Evolutionary conservation across 1,284 basidiomycete genomes (phyloP).

Genomic region (Cerrena zonata): DNA sequence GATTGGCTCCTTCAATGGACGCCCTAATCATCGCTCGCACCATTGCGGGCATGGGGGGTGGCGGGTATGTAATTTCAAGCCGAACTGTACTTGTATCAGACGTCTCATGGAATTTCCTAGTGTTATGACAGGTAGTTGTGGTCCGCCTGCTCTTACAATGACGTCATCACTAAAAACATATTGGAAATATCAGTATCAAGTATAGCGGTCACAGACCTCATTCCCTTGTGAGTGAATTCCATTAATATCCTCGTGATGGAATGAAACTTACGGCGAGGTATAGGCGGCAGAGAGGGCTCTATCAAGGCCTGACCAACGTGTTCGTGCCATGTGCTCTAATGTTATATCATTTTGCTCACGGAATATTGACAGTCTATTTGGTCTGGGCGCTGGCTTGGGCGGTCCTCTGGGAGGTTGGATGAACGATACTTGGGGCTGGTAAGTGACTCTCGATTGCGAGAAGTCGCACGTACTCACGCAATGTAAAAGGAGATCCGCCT

Average conservation of each 20-base stretch:
- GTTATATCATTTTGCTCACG: conserved; percentile 10
- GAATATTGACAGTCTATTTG: conserved; percentile 51
- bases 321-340: conserved; percentile 30
- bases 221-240: conserved; percentile 61
- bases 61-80: conserved; percentile 52
- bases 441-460: too few species aligned
- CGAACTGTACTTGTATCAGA: conserved; percentile 12
- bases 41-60: conserved; percentile 85
- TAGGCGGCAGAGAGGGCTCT: conserved; percentile 80
- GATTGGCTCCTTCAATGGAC: conserved; percentile 78
- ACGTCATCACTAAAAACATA: conserved; percentile 20
- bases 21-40: conserved; percentile 75
- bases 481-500: conserved; percentile 53
- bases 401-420: conserved; percentile 87
- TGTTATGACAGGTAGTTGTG: conserved; percentile 69
- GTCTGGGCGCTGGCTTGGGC: conserved; percentile 76
- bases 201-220: conserved; percentile 71
- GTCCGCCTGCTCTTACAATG: conserved; percentile 10
- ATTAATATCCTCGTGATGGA: conserved; percentile 6
- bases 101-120: conserved; percentile 32
- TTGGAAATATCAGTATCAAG: conserved; percentile 54
- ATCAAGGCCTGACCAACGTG: conserved; percentile 87
- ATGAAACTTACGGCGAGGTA: conserved; percentile 12
- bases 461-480: conserved; percentile 23
- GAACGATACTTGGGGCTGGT: conserved; percentile 81